Evolutionary conservation across 371 early-diverging fungal species (phyloP), one percentile per base, ranked within the genome.

Genomic region (Coemansia linderi): DNA sequence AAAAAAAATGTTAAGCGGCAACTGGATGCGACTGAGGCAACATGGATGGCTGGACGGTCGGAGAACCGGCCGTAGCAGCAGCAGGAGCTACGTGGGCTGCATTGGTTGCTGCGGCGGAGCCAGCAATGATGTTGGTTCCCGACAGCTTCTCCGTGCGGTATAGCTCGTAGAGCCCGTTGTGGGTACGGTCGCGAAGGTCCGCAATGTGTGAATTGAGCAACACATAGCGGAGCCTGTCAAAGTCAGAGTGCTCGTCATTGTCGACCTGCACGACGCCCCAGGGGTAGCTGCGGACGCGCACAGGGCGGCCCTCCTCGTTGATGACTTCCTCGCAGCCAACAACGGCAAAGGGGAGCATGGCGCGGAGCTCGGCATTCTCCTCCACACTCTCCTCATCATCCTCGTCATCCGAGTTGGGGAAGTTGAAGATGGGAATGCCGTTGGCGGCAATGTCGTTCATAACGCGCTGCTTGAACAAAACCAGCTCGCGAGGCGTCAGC

Each of bases 211-310:
- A 94, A 82, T 91, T 90, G 57, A 96, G 85, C 64, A 97, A 81
- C 66, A 95, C 93, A 72, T 92, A 95, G 72, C 96, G 88, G 60
- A 99, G 87, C 66, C 93, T 90, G 19, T 91, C 93, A 83, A 99
- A 99, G 77, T 99, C 99, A 75, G 95, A 97, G 81, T 97, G 95
- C 73, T 93, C 88, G 12, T 89, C 88, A 66, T 92, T 91, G 59
- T 90, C 92, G 59, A 94, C 92, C 83, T 98, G 97, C 38, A 99
- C 96, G 61, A 95, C 88, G 73, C 99, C 99, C 99, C 99, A 99
- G n/a, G 97, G 97, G 81, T 99, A 99, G 75, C 91, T 94, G 61
- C 99, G 89, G 62, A 96, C 99, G 54, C 99, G 90, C 36, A 97
- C 75, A 4, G 82, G 81, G n/a, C 90, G 81, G 12, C 90, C 87